Percentiles rank a stretch among this genome's conserved stretches.
Conservation (phyloP, 805 yeast genomes). For the Sungouiozyma intestinalis region DNA sequence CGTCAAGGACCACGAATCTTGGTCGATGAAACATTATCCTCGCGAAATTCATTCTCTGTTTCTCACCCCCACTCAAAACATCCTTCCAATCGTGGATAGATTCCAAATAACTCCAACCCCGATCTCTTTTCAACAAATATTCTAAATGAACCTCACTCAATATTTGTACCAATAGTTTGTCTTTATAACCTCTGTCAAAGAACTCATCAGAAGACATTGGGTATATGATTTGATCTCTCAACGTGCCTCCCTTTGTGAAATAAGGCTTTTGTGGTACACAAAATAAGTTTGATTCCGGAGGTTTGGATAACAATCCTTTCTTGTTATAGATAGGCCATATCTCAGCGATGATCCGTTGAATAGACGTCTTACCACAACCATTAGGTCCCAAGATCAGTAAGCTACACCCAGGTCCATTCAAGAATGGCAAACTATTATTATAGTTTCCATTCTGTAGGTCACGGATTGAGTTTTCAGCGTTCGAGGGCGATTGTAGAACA, state of each 20-base stretch:
- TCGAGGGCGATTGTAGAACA: neutral
- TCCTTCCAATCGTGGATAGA: conserved; percentile 68
- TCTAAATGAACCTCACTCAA: conserved; percentile 70
- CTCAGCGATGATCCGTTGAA: conserved; percentile 74
- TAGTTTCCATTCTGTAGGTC: conserved; percentile 17
- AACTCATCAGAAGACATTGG: conserved; percentile 73
- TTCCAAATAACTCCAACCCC: conserved; percentile 37
- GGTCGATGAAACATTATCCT: conserved; percentile 74
- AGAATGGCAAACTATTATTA: conserved; percentile 17
- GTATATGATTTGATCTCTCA: conserved; percentile 85
- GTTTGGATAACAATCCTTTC: conserved; percentile 70
- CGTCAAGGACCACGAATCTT: conserved; percentile 75
- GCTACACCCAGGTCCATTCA: conserved; percentile 44
- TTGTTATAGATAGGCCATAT: conserved; percentile 77
- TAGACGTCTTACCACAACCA: conserved; percentile 84
- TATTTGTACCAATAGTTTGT: conserved; percentile 55
- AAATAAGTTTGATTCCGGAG: conserved; percentile 55
- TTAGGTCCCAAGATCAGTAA: conserved; percentile 76
- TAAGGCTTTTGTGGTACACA: conserved; percentile 84
- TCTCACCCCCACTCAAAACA: conserved; percentile 93
- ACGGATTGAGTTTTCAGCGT: conserved; percentile 27
- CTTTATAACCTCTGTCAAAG: conserved; percentile 60
- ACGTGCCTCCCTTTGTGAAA: conserved; percentile 63
- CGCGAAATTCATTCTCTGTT: conserved; percentile 84
- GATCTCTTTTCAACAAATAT: conserved; percentile 60